Conservation (phyloP, 257 asterid species). For the Agastache rugosa region DNA sequence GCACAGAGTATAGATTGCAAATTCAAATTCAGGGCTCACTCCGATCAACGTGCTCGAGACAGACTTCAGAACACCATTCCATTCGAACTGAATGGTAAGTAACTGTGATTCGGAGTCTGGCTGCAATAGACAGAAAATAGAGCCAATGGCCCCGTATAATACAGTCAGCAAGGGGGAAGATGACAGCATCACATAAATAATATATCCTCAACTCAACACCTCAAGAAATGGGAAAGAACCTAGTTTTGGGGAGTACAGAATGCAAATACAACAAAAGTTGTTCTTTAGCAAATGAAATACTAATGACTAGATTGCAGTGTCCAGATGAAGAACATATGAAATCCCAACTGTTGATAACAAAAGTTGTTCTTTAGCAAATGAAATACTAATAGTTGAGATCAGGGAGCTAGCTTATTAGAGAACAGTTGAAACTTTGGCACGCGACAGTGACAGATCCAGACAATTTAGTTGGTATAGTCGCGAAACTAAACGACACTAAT, state of each 20-base stretch:
- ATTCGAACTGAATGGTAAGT: constrained; percentile 88
- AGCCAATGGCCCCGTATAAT: background rate
- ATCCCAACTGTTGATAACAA: background rate
- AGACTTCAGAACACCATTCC: constrained; percentile 93
- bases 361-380: too few species aligned
- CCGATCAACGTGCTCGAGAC: constrained; percentile 89
- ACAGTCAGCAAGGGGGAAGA: background rate
- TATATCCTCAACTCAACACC: background rate
- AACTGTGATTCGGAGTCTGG: constrained; percentile 88
- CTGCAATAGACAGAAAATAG: constrained; percentile 50
- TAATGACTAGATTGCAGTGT: background rate
- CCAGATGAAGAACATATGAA: background rate
- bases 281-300: background rate
- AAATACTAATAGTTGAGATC: background rate
- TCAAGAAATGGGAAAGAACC: constrained; percentile 3
- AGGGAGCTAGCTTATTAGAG: background rate
- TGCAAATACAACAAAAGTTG: background rate
- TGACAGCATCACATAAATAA: background rate
- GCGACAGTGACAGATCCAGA: background rate
- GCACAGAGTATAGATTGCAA: constrained; percentile 82
- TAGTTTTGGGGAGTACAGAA: background rate
- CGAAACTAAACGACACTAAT: background rate
- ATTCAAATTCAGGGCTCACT: constrained; percentile 96
- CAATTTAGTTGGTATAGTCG: background rate
- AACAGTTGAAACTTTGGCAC: background rate